Conservation (phyloP, 2,329 filamentous ascomycete genomes). For the Karstenula rhodostoma region DNA sequence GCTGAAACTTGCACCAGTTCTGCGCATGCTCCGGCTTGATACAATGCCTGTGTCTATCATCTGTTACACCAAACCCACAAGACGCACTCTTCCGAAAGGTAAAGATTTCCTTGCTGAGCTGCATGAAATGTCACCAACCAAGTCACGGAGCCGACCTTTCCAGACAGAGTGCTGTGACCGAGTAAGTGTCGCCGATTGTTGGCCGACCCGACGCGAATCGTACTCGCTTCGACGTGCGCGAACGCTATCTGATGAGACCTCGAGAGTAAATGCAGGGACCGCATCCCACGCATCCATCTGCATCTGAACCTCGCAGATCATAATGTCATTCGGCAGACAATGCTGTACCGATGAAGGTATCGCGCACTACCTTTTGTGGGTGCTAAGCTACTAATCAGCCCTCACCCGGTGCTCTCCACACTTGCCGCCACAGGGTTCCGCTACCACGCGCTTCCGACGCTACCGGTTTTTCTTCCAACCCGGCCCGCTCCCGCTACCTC, state of each 20-base stretch:
- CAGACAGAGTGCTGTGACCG: background rate
- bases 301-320: background rate
- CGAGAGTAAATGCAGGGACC: background rate
- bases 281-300: background rate
- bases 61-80: background rate
- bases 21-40: background rate
- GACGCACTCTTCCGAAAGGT: background rate
- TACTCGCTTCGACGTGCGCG: background rate
- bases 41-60: slow-evolving; percentile 1
- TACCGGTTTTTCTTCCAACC: background rate
- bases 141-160: background rate
- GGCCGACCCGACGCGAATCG: background rate
- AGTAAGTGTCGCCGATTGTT: background rate
- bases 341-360: background rate
- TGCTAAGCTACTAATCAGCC: background rate
- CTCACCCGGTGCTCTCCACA: background rate
- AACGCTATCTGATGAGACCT: background rate
- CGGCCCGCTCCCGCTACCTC: background rate
- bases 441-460: background rate
- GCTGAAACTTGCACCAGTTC: background rate
- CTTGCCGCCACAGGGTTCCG: background rate
- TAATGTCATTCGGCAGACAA: background rate
- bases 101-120: background rate
- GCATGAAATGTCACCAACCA: background rate
- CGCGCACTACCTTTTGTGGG: background rate